Evolutionary conservation across 352 stramenopile genomes (phyloP), one percentile per base, ranked within the genome.

Genomic region (Globisporangium takayamanum): DNA sequence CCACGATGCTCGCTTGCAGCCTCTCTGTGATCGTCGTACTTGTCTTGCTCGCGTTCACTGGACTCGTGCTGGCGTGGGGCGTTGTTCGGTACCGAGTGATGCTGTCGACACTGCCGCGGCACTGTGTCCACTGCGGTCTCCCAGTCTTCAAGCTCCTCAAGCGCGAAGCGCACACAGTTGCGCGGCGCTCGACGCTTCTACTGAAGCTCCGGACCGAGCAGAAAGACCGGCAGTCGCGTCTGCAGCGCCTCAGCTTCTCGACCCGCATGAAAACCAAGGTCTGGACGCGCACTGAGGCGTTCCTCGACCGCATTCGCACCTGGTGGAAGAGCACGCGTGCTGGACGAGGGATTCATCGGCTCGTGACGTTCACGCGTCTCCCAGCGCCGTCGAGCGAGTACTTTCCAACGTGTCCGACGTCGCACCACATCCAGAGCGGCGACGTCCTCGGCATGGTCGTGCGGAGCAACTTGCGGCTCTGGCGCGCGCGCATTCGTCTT

Each of bases 391-490:
- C 70, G 20, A 82, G 76, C 1, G 62, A 59, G 18, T 76, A 88
- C 22, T 50, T 70, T 2, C 69, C 69, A 0, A 57, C 53, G 36
- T 90, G 80, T 57, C 78, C 78, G 11, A 90, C 78, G 0, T 71
- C 70, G 3, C 76, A 87, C 47, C 59, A 63, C 2, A 80, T 90
- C 44, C 65, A 63, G 28, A 72, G 70, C 11, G 45, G 45, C 5
- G 69, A 83, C 14, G 76, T 91, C 1, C 60, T 77, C 7, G 57
- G 62, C 5, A 88, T 89, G 76, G 74, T 89, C 28, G 67, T 91
- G 6, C 66, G 77, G 16, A 91, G 78, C 60, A 91, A 91, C 55
- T 46, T 91, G 28, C 75, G 78, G 1, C 63, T 91, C 3, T 91
- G 78, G 78, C 69, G 76, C 14, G 80, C 78, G 22, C 81, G 81